A percentile compares a stretch with the other conserved stretches of the same genome.
Conservation (phyloP, 2,329 filamentous ascomycete genomes). For the Pyrenochaeta sp. region DNA sequence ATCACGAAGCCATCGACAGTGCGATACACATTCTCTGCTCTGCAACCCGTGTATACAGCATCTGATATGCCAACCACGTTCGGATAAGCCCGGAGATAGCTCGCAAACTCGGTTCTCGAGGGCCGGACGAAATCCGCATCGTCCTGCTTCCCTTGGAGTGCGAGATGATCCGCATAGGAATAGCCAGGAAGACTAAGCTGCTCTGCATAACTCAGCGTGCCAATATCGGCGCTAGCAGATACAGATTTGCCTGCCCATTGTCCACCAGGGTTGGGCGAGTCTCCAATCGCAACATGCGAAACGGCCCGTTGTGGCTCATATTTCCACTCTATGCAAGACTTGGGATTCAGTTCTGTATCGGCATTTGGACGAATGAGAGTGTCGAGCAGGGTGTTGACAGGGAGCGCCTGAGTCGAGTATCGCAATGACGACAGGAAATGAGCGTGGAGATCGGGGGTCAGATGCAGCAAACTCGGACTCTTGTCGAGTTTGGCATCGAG, state of each 20-base stretch:
- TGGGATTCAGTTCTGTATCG: slow-evolving; percentile 62
- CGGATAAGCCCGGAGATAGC: slow-evolving; percentile 64
- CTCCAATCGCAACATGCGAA: slow-evolving; percentile 62
- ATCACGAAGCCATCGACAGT: slow-evolving; percentile 58
- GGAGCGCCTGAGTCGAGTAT: slow-evolving; percentile 68
- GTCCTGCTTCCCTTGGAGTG: slow-evolving; percentile 45
- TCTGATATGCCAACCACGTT: slow-evolving; percentile 60
- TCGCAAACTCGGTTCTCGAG: slow-evolving; percentile 61
- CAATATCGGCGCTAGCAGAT: slow-evolving; percentile 63
- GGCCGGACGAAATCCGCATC: slow-evolving; percentile 62
- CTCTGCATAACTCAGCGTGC: slow-evolving; percentile 67
- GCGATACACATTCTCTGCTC: slow-evolving; percentile 54
- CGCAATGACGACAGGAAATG: slow-evolving; percentile 67
- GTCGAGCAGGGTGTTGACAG: slow-evolving; percentile 66
- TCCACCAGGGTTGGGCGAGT: slow-evolving; percentile 60
- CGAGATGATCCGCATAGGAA: slow-evolving; percentile 62
- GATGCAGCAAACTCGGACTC: slow-evolving; percentile 56
- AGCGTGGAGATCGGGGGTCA: slow-evolving; percentile 60
- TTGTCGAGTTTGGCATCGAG: slow-evolving; percentile 63
- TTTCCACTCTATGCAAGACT: slow-evolving; percentile 63
- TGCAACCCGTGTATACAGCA: slow-evolving; percentile 53
- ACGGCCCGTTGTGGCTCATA: slow-evolving; percentile 59
- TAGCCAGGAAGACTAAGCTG: slow-evolving; percentile 68
- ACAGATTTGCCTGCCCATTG: slow-evolving; percentile 66
- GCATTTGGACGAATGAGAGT: slow-evolving; percentile 66